Percentiles rank a stretch among this genome's conserved stretches.
Conservation (phyloP, 23 red algal genomes). For the Cyanidiococcus yangmingshanensis region DNA sequence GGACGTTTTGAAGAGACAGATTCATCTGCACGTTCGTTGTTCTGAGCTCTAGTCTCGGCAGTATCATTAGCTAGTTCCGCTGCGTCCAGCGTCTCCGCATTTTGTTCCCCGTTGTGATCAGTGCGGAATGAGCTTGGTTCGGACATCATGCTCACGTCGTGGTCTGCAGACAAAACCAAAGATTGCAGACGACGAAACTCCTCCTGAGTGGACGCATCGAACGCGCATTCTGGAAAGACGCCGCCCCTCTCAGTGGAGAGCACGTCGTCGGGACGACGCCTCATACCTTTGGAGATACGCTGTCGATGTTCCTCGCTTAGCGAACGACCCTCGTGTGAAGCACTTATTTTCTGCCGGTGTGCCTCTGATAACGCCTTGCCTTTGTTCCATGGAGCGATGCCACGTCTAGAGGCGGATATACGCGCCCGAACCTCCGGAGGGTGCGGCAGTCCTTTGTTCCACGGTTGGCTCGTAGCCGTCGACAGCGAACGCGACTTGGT, state of each 20-base stretch:
- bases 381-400: not conserved
- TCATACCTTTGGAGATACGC: not conserved
- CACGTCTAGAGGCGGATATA: not conserved
- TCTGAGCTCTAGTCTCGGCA: not conserved
- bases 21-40: not conserved
- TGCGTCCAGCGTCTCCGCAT: not conserved
- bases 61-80: not conserved
- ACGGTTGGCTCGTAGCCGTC: not conserved
- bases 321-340: conserved; percentile 1
- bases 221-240: not conserved
- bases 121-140: not conserved
- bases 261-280: not conserved
- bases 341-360: not conserved
- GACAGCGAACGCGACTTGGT: too few relatives aligned
- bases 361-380: conserved; percentile 5
- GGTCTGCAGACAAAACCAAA: not conserved
- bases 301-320: not conserved
- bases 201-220: not conserved
- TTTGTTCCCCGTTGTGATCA: not conserved
- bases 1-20: too few relatives aligned
- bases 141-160: not conserved
- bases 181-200: not conserved
- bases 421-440: conserved; percentile 1
- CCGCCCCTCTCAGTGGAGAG: not conserved
- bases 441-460: not conserved